Evolutionary conservation across 495 filamentous ascomycete species (phyloP).

Genomic region (Penicillium argentinense): DNA sequence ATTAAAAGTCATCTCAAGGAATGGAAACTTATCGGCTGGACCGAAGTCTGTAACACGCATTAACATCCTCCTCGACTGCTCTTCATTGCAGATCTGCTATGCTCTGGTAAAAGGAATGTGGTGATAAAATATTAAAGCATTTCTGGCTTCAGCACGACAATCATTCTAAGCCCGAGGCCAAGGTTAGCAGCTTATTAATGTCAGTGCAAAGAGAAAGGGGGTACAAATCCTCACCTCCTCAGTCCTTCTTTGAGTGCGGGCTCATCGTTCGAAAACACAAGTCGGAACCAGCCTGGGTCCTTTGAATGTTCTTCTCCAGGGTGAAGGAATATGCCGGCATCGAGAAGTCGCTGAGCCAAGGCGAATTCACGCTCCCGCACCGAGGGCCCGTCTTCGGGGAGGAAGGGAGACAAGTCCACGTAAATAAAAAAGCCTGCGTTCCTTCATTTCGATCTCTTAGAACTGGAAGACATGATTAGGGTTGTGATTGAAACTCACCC

Average conservation of each 20-base stretch:
- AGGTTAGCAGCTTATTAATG: not conserved
- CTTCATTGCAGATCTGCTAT: no score
- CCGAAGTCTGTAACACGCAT: no score
- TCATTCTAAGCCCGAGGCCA: not conserved
- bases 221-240: conserved; percentile 24
- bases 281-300: conserved; percentile 47
- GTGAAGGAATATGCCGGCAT: conserved; percentile 45
- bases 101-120: no score
- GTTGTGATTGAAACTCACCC: conserved; percentile 16
- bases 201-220: not conserved
- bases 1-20: no score
- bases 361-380: conserved; percentile 25
- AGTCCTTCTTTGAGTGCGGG: conserved; percentile 32
- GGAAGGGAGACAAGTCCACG: conserved; percentile 43
- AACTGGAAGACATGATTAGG: not conserved
- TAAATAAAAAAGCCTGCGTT: conserved; percentile 57
- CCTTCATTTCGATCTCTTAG: conserved; percentile 11
- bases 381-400: conserved; percentile 5
- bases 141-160: not conserved
- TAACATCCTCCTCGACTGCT: no score
- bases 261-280: conserved; percentile 44
- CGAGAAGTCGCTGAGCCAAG: conserved; percentile 38
- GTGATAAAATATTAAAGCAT: no score
- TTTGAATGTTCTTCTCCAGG: conserved; percentile 41
- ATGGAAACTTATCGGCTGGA: no score